These are phyloP conservation scores for Fusarium torreyae DNA, from an alignment of 2,329 filamentous ascomycete genomes.

Conservation along the genomic window DNA sequence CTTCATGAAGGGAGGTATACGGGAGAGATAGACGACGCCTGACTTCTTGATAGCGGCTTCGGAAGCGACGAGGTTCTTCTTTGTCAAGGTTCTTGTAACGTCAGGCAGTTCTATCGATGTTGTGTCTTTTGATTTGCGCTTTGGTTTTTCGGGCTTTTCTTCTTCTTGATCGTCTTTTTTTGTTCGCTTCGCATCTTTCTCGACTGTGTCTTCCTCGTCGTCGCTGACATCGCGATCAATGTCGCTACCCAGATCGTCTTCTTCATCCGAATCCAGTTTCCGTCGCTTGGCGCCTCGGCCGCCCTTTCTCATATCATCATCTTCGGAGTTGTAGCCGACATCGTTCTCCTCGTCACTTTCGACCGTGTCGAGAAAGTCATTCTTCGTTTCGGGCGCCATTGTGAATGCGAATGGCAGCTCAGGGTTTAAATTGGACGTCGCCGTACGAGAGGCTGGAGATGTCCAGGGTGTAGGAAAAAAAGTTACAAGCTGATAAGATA, in stretches of 20 bases:
- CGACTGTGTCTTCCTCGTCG: constrained; percentile 52
- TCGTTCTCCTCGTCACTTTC: constrained; percentile 73
- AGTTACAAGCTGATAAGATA: constrained; percentile 47
- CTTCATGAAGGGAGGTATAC: constrained; percentile 91
- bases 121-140: constrained; percentile 47
- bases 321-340: constrained; percentile 77
- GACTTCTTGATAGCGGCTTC: constrained; percentile 78
- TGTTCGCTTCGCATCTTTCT: constrained; percentile 46
- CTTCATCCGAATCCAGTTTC: constrained; percentile 65
- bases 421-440: constrained; percentile 8
- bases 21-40: constrained; percentile 86
- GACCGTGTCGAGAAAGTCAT: constrained; percentile 76
- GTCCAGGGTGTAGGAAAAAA: constrained; percentile 42
- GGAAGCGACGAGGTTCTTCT: constrained; percentile 77
- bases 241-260: constrained; percentile 57
- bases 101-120: constrained; percentile 60
- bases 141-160: constrained; percentile 42
- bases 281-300: constrained; percentile 74
- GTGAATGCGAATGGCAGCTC: constrained; percentile 19
- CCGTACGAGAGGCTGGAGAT: constrained; percentile 25
- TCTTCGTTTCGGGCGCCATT: constrained; percentile 79
- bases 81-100: constrained; percentile 69
- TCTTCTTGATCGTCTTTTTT: constrained; percentile 39
- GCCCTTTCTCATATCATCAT: constrained; percentile 77
- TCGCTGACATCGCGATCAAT: constrained; percentile 55